Evolutionary conservation across 495 filamentous ascomycete genomes (phyloP), one percentile per base, ranked within the genome.

Genomic region (Hyphodiscus hymeniophilus): DNA sequence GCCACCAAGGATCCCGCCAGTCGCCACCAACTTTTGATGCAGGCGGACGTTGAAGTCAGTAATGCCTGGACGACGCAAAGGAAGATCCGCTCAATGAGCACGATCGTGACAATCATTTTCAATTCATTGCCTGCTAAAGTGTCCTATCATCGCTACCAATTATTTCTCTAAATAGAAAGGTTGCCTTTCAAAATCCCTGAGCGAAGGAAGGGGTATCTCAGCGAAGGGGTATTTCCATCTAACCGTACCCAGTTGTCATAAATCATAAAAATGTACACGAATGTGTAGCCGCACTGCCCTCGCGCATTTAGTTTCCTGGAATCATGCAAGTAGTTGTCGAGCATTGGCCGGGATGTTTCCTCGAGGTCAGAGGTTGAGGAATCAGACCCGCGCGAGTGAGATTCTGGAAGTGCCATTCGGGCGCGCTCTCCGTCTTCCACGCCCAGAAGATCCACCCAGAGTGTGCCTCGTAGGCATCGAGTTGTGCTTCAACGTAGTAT

Each of bases 341-440:
- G 41, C 57, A 60, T 33, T 60, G 57, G 22, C 20, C 33, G n/a
- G 53, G 49, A 43, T 45, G 43, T 20, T 57, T 54, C 21, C 57
- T 32, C 8, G 42, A 48, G 7, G 53, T 57, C 18, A 60, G 32
- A 11, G 57, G 57, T 34, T 60, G 54, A 7, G 57, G 57, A 45
- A 60, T 57, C 13, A 57, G 38, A 5, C 54, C 54, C 3, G 50
- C 54, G 0, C 45, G 33, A 5, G 47, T 57, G 44, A 81, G 71
- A 64, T 75, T 74, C 67, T 80, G 69, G 74, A 94, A 81, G 60
- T 91, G 79, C 89, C 89, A 95, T 64, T 90, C 87, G 0, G 89
- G 89, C 22, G 87, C 81, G 22, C 63, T 67, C 55, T 94, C 85
- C n/a, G 80, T 87, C 68, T 88, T 90, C 78, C 85, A 89, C 5